Evolutionary conservation across 305 asterid genomes (phyloP).

Genomic region (Coffea humblotiana): DNA sequence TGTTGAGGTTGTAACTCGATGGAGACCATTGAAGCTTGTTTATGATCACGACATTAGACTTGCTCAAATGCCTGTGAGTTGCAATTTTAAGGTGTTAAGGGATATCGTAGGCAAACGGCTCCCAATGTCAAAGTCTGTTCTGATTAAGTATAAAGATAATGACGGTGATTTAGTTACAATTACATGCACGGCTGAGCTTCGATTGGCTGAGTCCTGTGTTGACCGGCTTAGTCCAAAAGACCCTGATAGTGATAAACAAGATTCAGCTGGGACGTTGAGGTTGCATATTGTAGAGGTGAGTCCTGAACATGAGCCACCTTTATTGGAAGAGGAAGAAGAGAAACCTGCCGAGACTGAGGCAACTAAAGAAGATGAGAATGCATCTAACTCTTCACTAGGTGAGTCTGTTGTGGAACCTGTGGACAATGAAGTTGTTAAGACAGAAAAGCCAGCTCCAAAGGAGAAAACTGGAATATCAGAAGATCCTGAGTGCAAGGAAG

Average conservation of each 20-base stretch:
- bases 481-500: constrained; percentile 76
- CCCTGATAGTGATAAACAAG: constrained; percentile 47
- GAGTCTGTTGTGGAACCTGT: constrained; percentile 48
- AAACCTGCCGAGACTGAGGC: constrained; percentile 49
- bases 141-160: constrained; percentile 76
- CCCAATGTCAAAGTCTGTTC: constrained; percentile 81
- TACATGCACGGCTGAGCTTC: constrained; percentile 73
- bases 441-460: constrained; percentile 42
- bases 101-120: constrained; percentile 68
- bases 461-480: constrained; percentile 49
- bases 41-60: constrained; percentile 96
- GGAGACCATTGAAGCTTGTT: constrained; percentile 82
- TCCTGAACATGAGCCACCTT: constrained; percentile 93
- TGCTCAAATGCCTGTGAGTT: constrained; percentile 76
- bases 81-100: constrained; percentile 68
- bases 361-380: constrained; percentile 54
- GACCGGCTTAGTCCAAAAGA: constrained; percentile 47
- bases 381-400: constrained; percentile 44
- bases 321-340: constrained; percentile 75
- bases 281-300: constrained; percentile 90
- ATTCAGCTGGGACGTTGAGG: constrained; percentile 58
- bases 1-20: constrained; percentile 33
- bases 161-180: constrained; percentile 91
- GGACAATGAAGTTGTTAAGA: constrained; percentile 45
- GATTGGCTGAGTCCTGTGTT: constrained; percentile 66